Evolutionary conservation across 495 filamentous ascomycete genomes (phyloP).

Genomic region (Halenospora varia): DNA sequence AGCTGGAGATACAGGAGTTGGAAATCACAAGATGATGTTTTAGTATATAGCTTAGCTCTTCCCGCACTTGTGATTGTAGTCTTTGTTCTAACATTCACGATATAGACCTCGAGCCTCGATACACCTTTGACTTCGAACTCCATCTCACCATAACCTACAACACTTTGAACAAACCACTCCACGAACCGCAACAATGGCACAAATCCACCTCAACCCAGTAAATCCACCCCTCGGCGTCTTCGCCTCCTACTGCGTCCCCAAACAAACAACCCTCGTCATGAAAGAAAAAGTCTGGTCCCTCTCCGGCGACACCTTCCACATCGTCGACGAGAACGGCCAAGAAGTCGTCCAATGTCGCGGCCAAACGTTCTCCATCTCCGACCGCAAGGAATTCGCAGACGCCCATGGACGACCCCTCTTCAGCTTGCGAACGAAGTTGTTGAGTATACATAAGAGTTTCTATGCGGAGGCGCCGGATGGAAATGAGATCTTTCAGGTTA

Average conservation of each 20-base stretch:
- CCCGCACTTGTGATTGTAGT: no score
- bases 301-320: conserved; percentile 52
- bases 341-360: conserved; percentile 17
- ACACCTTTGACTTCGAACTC: no score
- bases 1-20: no score
- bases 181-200: conserved; percentile 1
- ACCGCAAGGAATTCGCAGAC: conserved; percentile 20
- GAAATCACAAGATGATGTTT: no score
- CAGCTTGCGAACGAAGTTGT: conserved; percentile 5
- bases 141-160: no score
- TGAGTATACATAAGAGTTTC: conserved; percentile 15
- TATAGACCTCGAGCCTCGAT: no score
- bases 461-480: conserved; percentile 36
- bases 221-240: conserved; percentile 42
- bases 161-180: no score
- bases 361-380: conserved; percentile 13
- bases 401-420: conserved; percentile 6
- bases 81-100: no score
- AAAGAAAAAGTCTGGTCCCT: conserved; percentile 53
- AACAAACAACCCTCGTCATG: conserved; percentile 45
- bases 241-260: conserved; percentile 40
- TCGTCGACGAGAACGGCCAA: conserved; percentile 15
- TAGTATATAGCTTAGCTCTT: no score
- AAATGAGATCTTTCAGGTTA: conserved; percentile 45
- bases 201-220: conserved; percentile 29